Percentiles rank a stretch among this genome's conserved stretches.
Evolutionary conservation across 352 stramenopile species (phyloP).

Genomic region (Globisporangium emineosum): DNA sequence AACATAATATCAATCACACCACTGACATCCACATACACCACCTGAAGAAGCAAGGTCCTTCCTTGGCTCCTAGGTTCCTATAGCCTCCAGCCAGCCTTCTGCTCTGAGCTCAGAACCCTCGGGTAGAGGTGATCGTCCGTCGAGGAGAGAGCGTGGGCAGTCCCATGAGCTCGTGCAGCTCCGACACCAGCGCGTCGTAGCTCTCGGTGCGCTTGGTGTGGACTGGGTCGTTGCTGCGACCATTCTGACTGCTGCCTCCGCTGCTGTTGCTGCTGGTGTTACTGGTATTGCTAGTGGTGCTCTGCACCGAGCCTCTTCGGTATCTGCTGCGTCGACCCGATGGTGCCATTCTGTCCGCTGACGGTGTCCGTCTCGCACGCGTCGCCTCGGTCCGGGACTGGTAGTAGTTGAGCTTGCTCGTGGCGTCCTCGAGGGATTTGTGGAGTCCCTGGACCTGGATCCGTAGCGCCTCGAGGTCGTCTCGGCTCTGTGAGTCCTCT

Average conservation of each 20-base stretch:
- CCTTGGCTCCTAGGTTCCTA: background rate
- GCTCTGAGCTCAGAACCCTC: background rate
- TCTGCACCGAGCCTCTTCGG: conserved; percentile 7
- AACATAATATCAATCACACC: background rate
- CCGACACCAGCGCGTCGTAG: conserved; percentile 51
- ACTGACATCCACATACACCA: background rate
- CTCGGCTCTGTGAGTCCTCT: conserved; percentile 22
- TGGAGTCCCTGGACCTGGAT: conserved; percentile 50
- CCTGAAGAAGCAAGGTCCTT: too few relatives aligned
- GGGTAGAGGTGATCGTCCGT: background rate
- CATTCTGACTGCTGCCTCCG: background rate
- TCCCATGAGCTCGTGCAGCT: conserved; percentile 78
- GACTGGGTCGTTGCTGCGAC: conserved; percentile 25
- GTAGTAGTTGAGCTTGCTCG: conserved; percentile 46
- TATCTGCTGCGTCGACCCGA: background rate
- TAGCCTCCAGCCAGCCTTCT: background rate
- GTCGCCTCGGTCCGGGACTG: conserved; percentile 3
- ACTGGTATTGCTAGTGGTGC: conserved; percentile 9
- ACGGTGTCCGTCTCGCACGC: conserved; percentile 3
- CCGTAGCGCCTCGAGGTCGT: conserved; percentile 39
- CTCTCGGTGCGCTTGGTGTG: conserved; percentile 29
- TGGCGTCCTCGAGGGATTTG: conserved; percentile 44
- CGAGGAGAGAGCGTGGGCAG: conserved; percentile 26
- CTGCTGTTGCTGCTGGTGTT: conserved; percentile 16
- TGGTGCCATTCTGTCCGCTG: background rate